phyloP scores from a whole-genome alignment of 352 stramenopile species.

The Globisporangium irregulare region DNA sequence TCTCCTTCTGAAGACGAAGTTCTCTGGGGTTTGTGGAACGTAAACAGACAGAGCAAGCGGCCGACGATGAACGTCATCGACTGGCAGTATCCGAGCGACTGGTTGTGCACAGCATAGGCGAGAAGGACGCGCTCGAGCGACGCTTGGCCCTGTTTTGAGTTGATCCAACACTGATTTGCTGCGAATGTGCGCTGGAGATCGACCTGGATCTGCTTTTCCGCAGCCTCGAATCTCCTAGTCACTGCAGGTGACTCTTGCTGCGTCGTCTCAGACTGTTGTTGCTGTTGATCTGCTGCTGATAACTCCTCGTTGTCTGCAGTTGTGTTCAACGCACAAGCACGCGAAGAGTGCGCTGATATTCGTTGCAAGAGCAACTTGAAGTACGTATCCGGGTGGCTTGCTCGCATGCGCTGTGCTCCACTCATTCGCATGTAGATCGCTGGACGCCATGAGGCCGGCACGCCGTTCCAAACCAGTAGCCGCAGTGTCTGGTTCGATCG shows the following conservation, averaged over 20 bases:
- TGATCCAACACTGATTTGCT: slow-evolving; percentile 64
- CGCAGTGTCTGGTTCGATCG: slow-evolving; percentile 15
- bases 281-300: slow-evolving; percentile 6
- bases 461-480: slow-evolving; percentile 46
- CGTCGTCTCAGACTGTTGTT: not conserved
- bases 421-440: slow-evolving; percentile 49
- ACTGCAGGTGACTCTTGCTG: not conserved
- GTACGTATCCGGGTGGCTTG: slow-evolving; percentile 26
- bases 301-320: not conserved
- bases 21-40: slow-evolving; percentile 1
- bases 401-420: slow-evolving; percentile 25
- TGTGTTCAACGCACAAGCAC: not conserved
- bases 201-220: slow-evolving; percentile 54
- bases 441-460: slow-evolving; percentile 39
- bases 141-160: slow-evolving; percentile 34
- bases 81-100: slow-evolving; percentile 83
- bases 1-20: not conserved
- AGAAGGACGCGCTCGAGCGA: slow-evolving; percentile 68
- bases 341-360: slow-evolving; percentile 3
- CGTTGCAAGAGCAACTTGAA: slow-evolving; percentile 27
- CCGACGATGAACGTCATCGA: slow-evolving; percentile 89
- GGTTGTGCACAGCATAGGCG: slow-evolving; percentile 78
- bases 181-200: slow-evolving; percentile 73
- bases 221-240: slow-evolving; percentile 27
- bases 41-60: slow-evolving; percentile 62